Conservation (phyloP, 2,329 filamentous ascomycete species). For the Colletotrichum sp. region DNA sequence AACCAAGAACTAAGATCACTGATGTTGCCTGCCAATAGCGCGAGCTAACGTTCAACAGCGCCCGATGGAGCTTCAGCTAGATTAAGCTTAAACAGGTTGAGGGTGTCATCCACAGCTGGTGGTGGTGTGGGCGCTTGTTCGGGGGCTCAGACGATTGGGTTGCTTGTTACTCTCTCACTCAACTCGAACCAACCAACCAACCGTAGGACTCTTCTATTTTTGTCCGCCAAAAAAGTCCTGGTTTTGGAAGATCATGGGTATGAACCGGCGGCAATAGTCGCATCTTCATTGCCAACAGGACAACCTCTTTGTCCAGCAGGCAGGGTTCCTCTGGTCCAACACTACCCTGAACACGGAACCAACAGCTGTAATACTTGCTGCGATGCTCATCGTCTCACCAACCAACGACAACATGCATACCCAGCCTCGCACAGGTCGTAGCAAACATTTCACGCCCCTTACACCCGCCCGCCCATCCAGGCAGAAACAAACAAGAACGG, state of each 20-base stretch:
- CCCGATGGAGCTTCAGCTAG: neutral
- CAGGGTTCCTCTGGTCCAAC: neutral
- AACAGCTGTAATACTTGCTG: neutral
- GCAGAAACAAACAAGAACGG: neutral
- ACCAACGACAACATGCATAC: neutral
- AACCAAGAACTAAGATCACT: neutral
- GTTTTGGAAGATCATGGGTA: neutral
- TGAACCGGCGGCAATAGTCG: neutral
- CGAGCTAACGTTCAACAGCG: neutral
- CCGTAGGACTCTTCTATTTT: neutral
- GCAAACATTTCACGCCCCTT: neutral
- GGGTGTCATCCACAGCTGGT: neutral
- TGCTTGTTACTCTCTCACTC: neutral
- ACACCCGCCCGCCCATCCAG: neutral
- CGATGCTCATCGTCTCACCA: neutral
- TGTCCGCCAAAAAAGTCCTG: neutral
- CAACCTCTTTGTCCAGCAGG: neutral
- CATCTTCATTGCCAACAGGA: neutral
- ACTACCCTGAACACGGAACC: neutral
- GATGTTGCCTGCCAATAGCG: neutral
- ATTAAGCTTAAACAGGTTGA: neutral
- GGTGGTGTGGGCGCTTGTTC: neutral
- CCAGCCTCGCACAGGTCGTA: neutral
- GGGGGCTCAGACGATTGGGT: neutral
- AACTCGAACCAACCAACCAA: neutral